A percentile compares a stretch with the other conserved stretches of the same genome.
phyloP scores from a whole-genome alignment of 2,329 filamentous ascomycete species.

The Venturia nashicola region DNA sequence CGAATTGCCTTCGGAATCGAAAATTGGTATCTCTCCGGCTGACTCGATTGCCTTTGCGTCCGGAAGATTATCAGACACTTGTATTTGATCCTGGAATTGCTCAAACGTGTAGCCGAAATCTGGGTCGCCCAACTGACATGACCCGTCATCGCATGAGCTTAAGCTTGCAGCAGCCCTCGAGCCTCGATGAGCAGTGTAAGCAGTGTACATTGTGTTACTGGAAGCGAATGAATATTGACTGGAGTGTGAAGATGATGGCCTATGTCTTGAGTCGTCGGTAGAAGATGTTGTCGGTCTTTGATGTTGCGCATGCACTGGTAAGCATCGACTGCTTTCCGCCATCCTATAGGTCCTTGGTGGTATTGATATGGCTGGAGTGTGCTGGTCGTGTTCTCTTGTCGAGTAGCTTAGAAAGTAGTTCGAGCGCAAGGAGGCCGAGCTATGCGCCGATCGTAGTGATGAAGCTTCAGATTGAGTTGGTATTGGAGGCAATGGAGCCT shows the following conservation, averaged over 20 bases:
- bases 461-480: neutral
- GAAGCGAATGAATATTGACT: neutral
- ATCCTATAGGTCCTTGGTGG: neutral
- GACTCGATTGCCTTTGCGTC: neutral
- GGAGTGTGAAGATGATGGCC: neutral
- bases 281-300: neutral
- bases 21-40: constrained; percentile 17
- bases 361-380: neutral
- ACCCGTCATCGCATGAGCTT: neutral
- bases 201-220: neutral
- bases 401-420: neutral
- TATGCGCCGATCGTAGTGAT: neutral
- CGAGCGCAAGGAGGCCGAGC: neutral
- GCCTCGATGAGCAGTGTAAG: neutral
- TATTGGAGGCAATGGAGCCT: neutral
- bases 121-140: neutral
- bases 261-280: neutral
- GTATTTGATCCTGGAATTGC: constrained; percentile 1
- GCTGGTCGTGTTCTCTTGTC: neutral
- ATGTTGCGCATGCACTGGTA: neutral
- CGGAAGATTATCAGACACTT: neutral
- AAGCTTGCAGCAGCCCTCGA: neutral
- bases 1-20: constrained; percentile 23
- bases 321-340: neutral
- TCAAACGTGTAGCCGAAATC: neutral